Base-by-base conservation (phyloP, 2,329 filamentous ascomycete species). In the Geosmithia morbida region DNA sequence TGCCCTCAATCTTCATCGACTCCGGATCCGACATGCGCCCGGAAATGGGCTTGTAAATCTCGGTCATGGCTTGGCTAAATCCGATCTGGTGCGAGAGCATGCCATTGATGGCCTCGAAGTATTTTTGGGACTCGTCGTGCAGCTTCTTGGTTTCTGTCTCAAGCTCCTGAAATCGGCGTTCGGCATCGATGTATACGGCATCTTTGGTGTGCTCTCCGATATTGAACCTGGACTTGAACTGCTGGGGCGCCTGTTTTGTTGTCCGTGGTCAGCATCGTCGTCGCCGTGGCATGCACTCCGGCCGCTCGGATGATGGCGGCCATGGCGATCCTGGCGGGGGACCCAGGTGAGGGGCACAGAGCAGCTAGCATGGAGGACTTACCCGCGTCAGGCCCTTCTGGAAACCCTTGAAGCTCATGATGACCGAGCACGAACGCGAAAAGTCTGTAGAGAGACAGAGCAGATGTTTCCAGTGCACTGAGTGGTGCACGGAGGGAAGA, bases 11-110 rank as follows among this genome's bases (percentile, higher is more conserved):
- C 48, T 84, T 75, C 53, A 87, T 76, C 8, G 85, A 85, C 57
- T 89, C 83, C 10, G 92, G 92, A 65, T 98, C 92, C 43, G 90
- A 97, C 66, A 94, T 77, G 60, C 92, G 85, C 48, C 92, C 92
- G 48, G 90, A 96, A 57, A 98, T 98, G 55, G 92, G 92, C 64
- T 94, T 94, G 74, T 98, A 98, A 58, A 98, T 84, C 66, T 98
- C 92, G 53, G 85, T 83, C 71, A 95, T 90, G 54, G 89, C 87
- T 68, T 95, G 81, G 57, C 90, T 95, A 70, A 98, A 98, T 63
- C 94, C 90, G 66, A 98, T 97, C 70, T 98, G 92, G 68, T 97
- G 89, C 61, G 73, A 79, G 58, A 98, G 77, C 92, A 98, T 98
- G 72, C 85, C 86, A 69, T 97, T 96, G 69, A 98, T 96, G 61